Evolutionary conservation across 2,329 filamentous ascomycete genomes (phyloP), one percentile per base, ranked within the genome.

Genomic region (Didymellaceae sp.): DNA sequence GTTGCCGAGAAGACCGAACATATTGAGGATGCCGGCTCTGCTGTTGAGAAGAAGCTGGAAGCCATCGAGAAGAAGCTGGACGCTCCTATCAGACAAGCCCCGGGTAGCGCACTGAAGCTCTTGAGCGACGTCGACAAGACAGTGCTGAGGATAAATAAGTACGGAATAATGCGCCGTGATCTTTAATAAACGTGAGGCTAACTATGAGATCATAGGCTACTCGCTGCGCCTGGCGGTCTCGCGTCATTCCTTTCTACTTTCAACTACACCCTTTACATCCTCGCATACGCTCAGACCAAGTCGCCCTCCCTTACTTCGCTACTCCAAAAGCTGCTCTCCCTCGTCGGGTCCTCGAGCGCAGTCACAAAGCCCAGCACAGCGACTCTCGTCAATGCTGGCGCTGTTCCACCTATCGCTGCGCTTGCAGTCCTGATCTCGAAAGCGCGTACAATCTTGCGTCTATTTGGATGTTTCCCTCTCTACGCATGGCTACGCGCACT

Each of bases 251-350:
- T 78, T 60, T 77, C 75, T 39, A 77, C 75, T 37, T 71, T 77
- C 66, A 78, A 77, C 65, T 78, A 77, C 66, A 70, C 71, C 42
- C 71, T 78, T 58, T 78, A 77, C 63, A 69, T 77, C 45, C 69
- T 77, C 56, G 70, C 74, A 28, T 75, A 76, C 64, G 63, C 75
- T 33, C 72, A 77, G 47, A 65, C 74, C 11, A 75, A 73, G 46
- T 68, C 70, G 4, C 62, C 67, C 10, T 59, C 72, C 25, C 55
- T 76, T 32, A 53, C 65, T 3, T 21, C 46, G 44, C 55, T 66
- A 26, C 55, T 65, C 3, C 59, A 66, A 33, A 62, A 58, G 42
- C 64, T 73, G 26, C 61, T 76, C 37, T 61, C 63, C 16, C 61
- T 70, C 20, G 55, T 75, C 37, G 65, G 71, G 28, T 65, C 66